Evolutionary conservation across 495 filamentous ascomycete species (phyloP).

Genomic region (Neurospora sp.): DNA sequence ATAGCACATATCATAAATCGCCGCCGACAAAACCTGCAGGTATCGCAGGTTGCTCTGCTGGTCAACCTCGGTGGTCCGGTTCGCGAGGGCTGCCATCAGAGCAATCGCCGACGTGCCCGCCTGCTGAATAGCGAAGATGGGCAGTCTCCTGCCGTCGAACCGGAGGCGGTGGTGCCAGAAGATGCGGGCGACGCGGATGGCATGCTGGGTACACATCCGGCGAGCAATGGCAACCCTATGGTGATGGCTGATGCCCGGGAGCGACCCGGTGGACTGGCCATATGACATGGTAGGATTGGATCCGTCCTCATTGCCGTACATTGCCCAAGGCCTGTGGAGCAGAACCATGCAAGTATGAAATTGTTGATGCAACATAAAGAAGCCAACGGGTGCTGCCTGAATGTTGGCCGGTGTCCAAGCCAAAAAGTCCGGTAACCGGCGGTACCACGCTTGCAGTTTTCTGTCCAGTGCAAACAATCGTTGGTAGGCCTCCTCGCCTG

Average conservation of each 20-base stretch:
- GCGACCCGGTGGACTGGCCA: neutral
- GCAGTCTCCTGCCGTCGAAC: constrained; percentile 37
- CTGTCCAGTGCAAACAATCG: constrained; percentile 37
- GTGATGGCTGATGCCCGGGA: constrained; percentile 15
- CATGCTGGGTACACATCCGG: constrained; percentile 42
- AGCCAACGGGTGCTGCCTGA: constrained; percentile 37
- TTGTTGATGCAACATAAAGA: constrained; percentile 44
- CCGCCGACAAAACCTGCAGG: constrained; percentile 23
- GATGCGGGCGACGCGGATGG: constrained; percentile 38
- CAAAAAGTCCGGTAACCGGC: constrained; percentile 34
- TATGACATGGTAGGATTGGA: constrained; percentile 11
- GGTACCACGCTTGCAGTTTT: constrained; percentile 43
- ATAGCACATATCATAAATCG: constrained; percentile 36
- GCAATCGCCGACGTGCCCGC: constrained; percentile 43
- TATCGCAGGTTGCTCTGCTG: constrained; percentile 24
- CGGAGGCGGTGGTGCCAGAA: constrained; percentile 43
- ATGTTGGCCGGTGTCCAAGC: constrained; percentile 40
- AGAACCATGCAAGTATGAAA: constrained; percentile 41
- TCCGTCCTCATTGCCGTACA: constrained; percentile 19
- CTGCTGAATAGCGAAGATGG: constrained; percentile 37
- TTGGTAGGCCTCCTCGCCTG: constrained; percentile 32
- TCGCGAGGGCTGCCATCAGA: constrained; percentile 39
- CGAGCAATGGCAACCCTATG: constrained; percentile 34
- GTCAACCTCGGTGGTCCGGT: constrained; percentile 22
- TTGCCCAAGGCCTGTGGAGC: constrained; percentile 40